phyloP scores from a whole-genome alignment of 176 grass and related monocot genomes.

The Triticum monococcum region DNA sequence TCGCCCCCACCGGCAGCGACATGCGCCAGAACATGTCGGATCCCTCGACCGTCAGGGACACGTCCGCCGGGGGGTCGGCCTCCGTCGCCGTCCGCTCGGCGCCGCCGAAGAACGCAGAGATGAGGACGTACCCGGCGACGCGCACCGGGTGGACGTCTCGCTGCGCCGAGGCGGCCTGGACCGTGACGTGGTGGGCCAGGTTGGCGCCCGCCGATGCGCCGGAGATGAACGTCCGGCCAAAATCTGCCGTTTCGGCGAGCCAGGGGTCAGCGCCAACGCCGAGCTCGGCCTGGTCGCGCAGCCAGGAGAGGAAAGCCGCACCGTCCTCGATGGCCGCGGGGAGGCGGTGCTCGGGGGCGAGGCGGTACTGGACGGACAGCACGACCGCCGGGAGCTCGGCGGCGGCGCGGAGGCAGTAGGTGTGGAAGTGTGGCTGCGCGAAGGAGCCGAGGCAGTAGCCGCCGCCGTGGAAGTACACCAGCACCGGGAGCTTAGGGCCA shows the following conservation, averaged over 20 bases:
- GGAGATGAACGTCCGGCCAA: conserved; percentile 45
- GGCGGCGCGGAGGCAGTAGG: background rate
- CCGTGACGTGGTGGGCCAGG: conserved; percentile 44
- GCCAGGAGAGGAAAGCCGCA: conserved; percentile 34
- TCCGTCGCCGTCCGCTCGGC: background rate
- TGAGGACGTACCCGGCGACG: background rate
- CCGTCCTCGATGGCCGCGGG: conserved; percentile 62
- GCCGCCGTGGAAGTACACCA: conserved; percentile 39
- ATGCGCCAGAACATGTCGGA: conserved; percentile 43
- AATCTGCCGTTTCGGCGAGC: conserved; percentile 44
- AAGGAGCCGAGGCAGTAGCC: conserved; percentile 21
- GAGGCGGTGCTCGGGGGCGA: conserved; percentile 58
- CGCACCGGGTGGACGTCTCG: background rate
- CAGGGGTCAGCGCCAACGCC: conserved; percentile 17
- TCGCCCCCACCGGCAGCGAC: conserved; percentile 39
- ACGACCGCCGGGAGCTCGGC: conserved; percentile 29
- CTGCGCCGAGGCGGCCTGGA: conserved; percentile 27
- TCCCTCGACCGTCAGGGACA: background rate
- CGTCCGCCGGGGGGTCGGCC: background rate
- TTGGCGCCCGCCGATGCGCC: conserved; percentile 50
- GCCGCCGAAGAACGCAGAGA: background rate
- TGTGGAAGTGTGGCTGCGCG: background rate
- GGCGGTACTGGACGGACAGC: conserved; percentile 63
- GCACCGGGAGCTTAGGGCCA: background rate
- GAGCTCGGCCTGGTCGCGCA: background rate